phyloP scores from a whole-genome alignment of 164 flowering plant genomes.

The Macadamia integrifolia region DNA sequence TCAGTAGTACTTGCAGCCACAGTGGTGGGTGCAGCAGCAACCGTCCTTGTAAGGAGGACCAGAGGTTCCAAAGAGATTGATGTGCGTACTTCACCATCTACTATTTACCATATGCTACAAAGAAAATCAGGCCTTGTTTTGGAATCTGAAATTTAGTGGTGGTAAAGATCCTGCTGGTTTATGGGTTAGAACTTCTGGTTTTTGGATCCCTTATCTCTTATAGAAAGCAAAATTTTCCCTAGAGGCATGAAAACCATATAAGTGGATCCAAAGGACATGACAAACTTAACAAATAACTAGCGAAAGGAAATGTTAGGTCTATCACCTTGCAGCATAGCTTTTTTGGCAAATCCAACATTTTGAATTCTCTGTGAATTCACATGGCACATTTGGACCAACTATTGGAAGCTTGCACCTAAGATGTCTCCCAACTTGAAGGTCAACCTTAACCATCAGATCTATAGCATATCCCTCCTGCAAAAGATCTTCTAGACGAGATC shows the following conservation, averaged over 20 bases:
- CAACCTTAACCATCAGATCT: background rate
- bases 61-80: slow-evolving; percentile 42
- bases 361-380: no score
- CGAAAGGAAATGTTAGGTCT: background rate
- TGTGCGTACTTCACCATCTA: slow-evolving; percentile 30
- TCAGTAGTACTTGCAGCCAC: slow-evolving; percentile 72
- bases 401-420: background rate
- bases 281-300: no score
- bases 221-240: no score
- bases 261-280: no score
- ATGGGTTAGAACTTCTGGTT: no score
- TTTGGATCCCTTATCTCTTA: no score
- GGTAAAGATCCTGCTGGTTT: no score
- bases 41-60: slow-evolving; percentile 46
- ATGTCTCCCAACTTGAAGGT: background rate
- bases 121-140: background rate
- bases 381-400: no score
- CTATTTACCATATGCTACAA: background rate
- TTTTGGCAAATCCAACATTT: background rate
- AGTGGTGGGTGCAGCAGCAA: slow-evolving; percentile 84
- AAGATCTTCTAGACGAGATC: background rate
- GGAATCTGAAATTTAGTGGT: background rate
- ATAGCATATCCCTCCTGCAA: background rate
- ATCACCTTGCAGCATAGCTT: background rate
- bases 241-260: no score